These are phyloP conservation scores for Phytopythium vexans DNA, from an alignment of 352 stramenopile species.

Conservation along the genomic window DNA sequence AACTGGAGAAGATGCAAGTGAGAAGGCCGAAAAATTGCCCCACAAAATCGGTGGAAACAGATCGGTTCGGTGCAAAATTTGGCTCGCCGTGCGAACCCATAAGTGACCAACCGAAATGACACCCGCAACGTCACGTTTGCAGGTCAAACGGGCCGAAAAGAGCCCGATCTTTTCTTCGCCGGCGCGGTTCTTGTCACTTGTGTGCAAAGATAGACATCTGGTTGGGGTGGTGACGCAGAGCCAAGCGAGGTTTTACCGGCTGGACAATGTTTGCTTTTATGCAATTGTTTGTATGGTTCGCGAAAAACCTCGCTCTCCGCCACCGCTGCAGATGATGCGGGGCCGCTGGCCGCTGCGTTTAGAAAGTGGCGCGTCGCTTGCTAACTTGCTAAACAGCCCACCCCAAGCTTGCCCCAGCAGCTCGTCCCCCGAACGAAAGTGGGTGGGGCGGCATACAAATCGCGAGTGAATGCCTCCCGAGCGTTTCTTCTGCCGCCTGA, in stretches of 20 bases:
- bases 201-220: background rate
- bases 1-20: too few species aligned
- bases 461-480: slow-evolving; percentile 4
- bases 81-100: too few species aligned
- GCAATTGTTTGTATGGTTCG: background rate
- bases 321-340: slow-evolving; percentile 4
- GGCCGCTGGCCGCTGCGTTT: slow-evolving; percentile 6
- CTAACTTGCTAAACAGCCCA: too few species aligned
- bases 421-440: too few species aligned
- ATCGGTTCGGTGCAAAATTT: too few species aligned
- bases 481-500: background rate
- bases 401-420: too few species aligned
- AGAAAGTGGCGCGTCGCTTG: background rate
- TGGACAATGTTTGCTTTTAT: background rate
- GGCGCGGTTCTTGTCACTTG: slow-evolving; percentile 21
- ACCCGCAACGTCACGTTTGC: slow-evolving; percentile 30
- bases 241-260: slow-evolving; percentile 4
- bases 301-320: slow-evolving; percentile 8
- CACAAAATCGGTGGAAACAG: too few species aligned
- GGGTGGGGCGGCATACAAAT: slow-evolving; percentile 9
- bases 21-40: too few species aligned
- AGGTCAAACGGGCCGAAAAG: slow-evolving; percentile 15
- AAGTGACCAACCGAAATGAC: slow-evolving; percentile 25
- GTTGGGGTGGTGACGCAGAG: slow-evolving; percentile 2
- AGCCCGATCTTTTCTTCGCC: slow-evolving; percentile 2